Percentiles rank a stretch among this genome's conserved stretches.
Conservation (phyloP, 176 grass and related monocot species). For the Carex pumila region DNA sequence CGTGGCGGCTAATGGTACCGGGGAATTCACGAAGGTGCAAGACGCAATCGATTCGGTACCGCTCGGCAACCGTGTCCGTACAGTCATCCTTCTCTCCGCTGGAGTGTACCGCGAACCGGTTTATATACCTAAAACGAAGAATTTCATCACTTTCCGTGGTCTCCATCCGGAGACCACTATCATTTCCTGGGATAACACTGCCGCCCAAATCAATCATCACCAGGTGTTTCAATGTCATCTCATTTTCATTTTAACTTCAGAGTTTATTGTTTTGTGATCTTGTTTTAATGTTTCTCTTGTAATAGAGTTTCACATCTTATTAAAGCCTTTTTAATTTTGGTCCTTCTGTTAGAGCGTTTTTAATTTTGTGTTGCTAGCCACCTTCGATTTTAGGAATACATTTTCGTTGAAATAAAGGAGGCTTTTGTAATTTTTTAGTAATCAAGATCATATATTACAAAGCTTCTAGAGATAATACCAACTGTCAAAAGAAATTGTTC, state of each 20-base stretch:
- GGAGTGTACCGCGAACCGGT: constrained; percentile 75
- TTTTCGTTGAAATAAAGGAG: not conserved
- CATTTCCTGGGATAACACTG: constrained; percentile 87
- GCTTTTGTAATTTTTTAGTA: not conserved
- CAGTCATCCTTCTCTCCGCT: constrained; percentile 59
- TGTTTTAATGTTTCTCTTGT: not conserved
- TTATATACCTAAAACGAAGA: constrained; percentile 87
- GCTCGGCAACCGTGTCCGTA: constrained; percentile 58
- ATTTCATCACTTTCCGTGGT: constrained; percentile 73
- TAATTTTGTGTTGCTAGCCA: not conserved
- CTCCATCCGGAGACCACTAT: constrained; percentile 55
- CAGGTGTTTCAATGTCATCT: constrained; percentile 31
- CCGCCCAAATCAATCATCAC: constrained; percentile 67
- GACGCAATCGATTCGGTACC: constrained; percentile 85
- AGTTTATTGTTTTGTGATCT: constrained; percentile 17
- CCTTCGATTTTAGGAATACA: not conserved
- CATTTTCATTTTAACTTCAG: constrained; percentile 17
- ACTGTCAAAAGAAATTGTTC: not conserved
- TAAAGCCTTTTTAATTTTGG: not conserved
- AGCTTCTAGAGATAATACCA: not conserved
- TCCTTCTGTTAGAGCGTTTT: not conserved
- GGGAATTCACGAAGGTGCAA: constrained; percentile 60
- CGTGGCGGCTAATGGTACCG: constrained; percentile 46
- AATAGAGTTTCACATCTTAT: not conserved
- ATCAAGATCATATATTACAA: not conserved